phyloP scores from a whole-genome alignment of 2,329 filamentous ascomycete genomes.

The Ophiostoma fasciatum region DNA sequence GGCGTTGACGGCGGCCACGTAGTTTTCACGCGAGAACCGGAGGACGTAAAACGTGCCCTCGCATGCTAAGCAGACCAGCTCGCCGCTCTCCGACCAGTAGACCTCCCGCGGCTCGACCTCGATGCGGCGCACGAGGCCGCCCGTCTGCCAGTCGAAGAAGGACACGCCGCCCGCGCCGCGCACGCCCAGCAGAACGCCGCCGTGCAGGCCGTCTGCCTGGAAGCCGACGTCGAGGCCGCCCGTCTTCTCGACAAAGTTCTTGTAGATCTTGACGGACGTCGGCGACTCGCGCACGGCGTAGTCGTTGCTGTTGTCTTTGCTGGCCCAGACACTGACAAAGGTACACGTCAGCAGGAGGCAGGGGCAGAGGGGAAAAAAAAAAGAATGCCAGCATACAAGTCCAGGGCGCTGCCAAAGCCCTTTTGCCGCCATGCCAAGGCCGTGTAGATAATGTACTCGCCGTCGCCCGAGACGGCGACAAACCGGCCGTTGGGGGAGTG shows the following conservation, averaged over 20 bases:
- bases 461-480: conserved; percentile 81
- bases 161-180: conserved; percentile 90
- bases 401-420: conserved; percentile 84
- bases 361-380: neutral
- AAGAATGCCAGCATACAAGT: conserved; percentile 72
- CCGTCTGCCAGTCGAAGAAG: conserved; percentile 91
- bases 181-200: conserved; percentile 81
- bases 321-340: conserved; percentile 56
- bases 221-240: conserved; percentile 89
- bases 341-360: too few relatives aligned
- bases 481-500: conserved; percentile 90
- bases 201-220: conserved; percentile 80
- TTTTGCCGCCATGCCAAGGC: conserved; percentile 95
- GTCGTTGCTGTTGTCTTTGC: conserved; percentile 95
- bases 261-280: conserved; percentile 92
- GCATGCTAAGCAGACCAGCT: conserved; percentile 82
- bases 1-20: conserved; percentile 65
- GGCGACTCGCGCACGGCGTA: conserved; percentile 92
- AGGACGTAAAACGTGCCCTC: conserved; percentile 94
- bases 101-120: conserved; percentile 62
- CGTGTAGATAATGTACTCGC: conserved; percentile 98
- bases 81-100: conserved; percentile 95
- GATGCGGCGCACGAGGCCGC: conserved; percentile 78
- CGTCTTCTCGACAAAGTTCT: conserved; percentile 88
- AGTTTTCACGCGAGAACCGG: conserved; percentile 79